Evolutionary conservation across 305 asterid genomes (phyloP), one percentile per base, ranked within the genome.

Genomic region (Fraxinus angustifolia): DNA sequence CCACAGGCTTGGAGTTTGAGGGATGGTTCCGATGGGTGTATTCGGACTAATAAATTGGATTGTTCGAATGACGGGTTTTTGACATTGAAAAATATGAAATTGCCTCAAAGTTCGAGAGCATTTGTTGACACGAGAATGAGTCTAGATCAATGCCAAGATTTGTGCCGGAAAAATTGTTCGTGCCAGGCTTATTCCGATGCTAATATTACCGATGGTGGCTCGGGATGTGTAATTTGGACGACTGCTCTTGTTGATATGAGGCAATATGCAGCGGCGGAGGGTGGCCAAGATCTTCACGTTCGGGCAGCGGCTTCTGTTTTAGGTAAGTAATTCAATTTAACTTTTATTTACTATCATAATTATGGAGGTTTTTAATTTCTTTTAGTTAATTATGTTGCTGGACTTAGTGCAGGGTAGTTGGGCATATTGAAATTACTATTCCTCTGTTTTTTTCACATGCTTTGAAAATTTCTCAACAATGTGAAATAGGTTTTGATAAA

Each of bases 21-120:
- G 5, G 98, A 92, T 58, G 98, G 99, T n/a, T 87, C 93, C 0
- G 92, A 74, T 0, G 99, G 99, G 50, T 95, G 99, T 77, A 76
- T 79, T 8, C 86, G 98, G 7, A 81, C 19, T 2, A 40, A 45
- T n/a, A 5, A 82, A 5, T 81, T 95, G 86, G 87, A 90, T 1
- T 94, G 99, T 60, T 42, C 7, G 0, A 84, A 28, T 8, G 97
- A 93, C 60, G 90, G 91, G 10, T 95, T 95, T 81, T 23, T 86
- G 70, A 2, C 14, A 36, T 1, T 91, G 92, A 84, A n/a, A 0
- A 80, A 84, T 42, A 93, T 91, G 87, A 95, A 95, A 73, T 76
- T 95, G 89, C 99, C 99, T 26, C 94, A 90, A 77, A 90, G 94
- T 28, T 89, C 89, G 28, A 42, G 21, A 60, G 89, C 95, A 11